Conservation (phyloP, 257 asterid species). For the Haberlea rhodopensis region DNA sequence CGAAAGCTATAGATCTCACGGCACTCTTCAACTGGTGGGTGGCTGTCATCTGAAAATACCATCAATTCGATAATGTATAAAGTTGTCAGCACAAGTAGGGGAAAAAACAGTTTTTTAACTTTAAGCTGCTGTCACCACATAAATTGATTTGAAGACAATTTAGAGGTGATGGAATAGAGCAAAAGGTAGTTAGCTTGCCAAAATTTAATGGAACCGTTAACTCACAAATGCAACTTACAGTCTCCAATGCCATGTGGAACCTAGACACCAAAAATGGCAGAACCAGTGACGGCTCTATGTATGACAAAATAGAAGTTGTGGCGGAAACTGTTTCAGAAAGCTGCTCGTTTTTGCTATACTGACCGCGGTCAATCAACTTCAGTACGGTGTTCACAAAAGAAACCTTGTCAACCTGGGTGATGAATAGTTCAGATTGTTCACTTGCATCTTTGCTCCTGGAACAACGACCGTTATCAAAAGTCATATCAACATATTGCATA, state of each 20-base stretch:
- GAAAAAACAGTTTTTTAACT: constrained; percentile 7
- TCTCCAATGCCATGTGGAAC: constrained; percentile 97
- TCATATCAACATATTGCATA: constrained; percentile 19
- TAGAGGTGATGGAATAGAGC: constrained; percentile 2
- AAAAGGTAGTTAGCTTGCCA: constrained; percentile 1
- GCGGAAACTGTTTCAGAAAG: constrained; percentile 96
- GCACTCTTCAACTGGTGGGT: constrained; percentile 99
- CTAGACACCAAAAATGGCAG: constrained; percentile 89
- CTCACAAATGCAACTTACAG: constrained; percentile 56
- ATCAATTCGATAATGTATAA: constrained; percentile 30
- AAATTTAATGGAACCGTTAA: constrained; percentile 2
- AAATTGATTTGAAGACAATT: constrained; percentile 13
- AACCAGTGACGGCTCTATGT: constrained; percentile 89
- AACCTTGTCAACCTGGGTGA: constrained; percentile 71
- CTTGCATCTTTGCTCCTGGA: constrained; percentile 65
- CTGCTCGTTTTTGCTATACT: constrained; percentile 87
- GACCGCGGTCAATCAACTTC: constrained; percentile 97
- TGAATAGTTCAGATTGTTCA: constrained; percentile 47
- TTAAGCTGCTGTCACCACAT: constrained; percentile 20
- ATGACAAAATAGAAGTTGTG: constrained; percentile 89
- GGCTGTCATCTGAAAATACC: constrained; percentile 79
- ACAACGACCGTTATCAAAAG: constrained; percentile 33
- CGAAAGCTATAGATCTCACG: constrained; percentile 82
- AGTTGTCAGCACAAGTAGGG: constrained; percentile 7
- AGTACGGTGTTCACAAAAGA: constrained; percentile 69